A percentile compares a stretch with the other conserved stretches of the same genome.
phyloP scores from a whole-genome alignment of 768 basidiomycete species.

The Mycena amicta region DNA sequence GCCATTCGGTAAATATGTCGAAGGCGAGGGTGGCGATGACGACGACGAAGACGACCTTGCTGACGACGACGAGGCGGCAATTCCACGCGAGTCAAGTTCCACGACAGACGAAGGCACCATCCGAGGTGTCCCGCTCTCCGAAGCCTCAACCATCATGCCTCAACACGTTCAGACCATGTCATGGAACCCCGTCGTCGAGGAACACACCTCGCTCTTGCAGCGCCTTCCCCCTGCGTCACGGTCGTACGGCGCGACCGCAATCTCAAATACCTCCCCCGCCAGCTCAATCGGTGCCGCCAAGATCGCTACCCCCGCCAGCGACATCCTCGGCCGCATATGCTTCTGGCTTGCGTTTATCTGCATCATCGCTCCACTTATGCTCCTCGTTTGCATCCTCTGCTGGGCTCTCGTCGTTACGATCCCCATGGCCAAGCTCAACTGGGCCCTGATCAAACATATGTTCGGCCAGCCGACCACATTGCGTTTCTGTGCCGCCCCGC shows the following conservation, averaged over 20 bases:
- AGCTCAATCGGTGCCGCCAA: conserved; percentile 36
- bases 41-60: conserved; percentile 40
- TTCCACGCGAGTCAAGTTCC: conserved; percentile 12
- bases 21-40: conserved; percentile 63
- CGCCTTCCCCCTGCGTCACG: conserved; percentile 48
- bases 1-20: conserved; percentile 99
- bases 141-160: conserved; percentile 43
- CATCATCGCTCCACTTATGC: conserved; percentile 87
- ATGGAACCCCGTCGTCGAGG: conserved; percentile 43
- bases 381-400: conserved; percentile 85
- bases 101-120: conserved; percentile 20
- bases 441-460: conserved; percentile 89
- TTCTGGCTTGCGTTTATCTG: conserved; percentile 81
- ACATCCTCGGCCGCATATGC: conserved; percentile 68
- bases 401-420: conserved; percentile 96
- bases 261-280: conserved; percentile 35
- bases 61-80: conserved; percentile 40
- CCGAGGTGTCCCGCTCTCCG: conserved; percentile 42
- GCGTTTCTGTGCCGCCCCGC: conserved; percentile 90
- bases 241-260: conserved; percentile 68
- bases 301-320: conserved; percentile 34
- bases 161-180: conserved; percentile 45
- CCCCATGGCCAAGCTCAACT: conserved; percentile 97
- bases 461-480: conserved; percentile 78
- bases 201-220: conserved; percentile 52